Conservation (phyloP, 2,329 filamentous ascomycete genomes). For the Huntiella omanensis region DNA sequence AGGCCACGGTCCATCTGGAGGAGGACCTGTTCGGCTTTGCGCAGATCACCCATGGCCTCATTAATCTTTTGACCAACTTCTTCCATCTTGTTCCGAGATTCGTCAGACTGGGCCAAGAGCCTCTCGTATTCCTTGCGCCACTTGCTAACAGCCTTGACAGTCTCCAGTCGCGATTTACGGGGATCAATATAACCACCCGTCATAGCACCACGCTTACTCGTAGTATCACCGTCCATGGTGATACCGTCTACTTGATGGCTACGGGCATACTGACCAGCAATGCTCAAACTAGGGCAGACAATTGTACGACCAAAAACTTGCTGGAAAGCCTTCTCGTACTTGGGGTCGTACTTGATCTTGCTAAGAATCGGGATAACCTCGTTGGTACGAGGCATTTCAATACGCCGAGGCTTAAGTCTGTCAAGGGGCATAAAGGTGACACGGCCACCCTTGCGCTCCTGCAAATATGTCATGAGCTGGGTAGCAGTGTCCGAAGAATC, state of each 20-base stretch:
- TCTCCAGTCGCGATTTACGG: constrained; percentile 69
- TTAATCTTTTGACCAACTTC: constrained; percentile 78
- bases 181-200: constrained; percentile 89
- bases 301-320: constrained; percentile 94
- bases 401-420: constrained; percentile 49
- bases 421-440: constrained; percentile 92
- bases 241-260: constrained; percentile 86
- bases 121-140: constrained; percentile 58
- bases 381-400: constrained; percentile 65
- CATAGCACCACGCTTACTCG: constrained; percentile 86
- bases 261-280: constrained; percentile 78
- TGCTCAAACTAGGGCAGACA: constrained; percentile 73
- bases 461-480: constrained; percentile 58
- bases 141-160: constrained; percentile 54
- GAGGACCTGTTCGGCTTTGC: constrained; percentile 64
- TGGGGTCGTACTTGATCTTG: constrained; percentile 61
- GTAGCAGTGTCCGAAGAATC: constrained; percentile 81
- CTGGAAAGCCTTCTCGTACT: constrained; percentile 70
- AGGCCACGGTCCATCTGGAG: constrained; percentile 66
- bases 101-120: constrained; percentile 41
- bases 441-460: constrained; percentile 62
- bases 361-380: constrained; percentile 76
- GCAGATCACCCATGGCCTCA: constrained; percentile 60
- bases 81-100: constrained; percentile 54
- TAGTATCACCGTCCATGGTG: constrained; percentile 83